phyloP scores from a whole-genome alignment of 352 stramenopile species.

The Phytophthora cajani region DNA sequence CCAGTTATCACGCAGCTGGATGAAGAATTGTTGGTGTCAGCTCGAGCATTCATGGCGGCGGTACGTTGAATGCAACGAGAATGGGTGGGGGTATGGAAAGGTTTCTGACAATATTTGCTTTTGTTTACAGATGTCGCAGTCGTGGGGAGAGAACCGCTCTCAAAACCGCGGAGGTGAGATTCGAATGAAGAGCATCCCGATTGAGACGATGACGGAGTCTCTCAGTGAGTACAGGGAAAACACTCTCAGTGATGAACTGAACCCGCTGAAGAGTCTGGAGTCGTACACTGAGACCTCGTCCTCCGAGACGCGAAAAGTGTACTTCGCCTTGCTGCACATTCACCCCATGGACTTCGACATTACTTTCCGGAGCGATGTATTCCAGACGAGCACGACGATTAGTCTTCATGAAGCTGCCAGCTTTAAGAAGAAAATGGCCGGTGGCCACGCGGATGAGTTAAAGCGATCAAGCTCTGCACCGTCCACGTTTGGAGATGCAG shows the following conservation, averaged over 20 bases:
- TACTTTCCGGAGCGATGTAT: constrained; percentile 88
- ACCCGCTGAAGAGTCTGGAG: constrained; percentile 78
- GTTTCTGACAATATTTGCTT: constrained; percentile 16
- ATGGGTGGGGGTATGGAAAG: background rate
- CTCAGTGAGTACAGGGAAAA: constrained; percentile 82
- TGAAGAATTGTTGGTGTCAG: constrained; percentile 83
- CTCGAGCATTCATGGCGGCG: constrained; percentile 76
- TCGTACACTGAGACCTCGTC: constrained; percentile 71
- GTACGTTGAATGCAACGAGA: constrained; percentile 35
- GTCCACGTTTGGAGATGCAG: constrained; percentile 31
- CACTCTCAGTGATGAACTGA: constrained; percentile 76
- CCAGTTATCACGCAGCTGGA: constrained; percentile 86
- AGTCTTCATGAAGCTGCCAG: constrained; percentile 62
- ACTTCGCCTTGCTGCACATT: constrained; percentile 89
- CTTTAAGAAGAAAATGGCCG: constrained; percentile 49
- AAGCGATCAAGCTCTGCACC: constrained; percentile 38
- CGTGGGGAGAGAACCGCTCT: constrained; percentile 66
- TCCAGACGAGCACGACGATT: constrained; percentile 71
- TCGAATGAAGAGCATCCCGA: constrained; percentile 81
- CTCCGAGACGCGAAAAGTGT: constrained; percentile 83
- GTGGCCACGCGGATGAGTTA: constrained; percentile 33
- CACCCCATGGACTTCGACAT: constrained; percentile 90
- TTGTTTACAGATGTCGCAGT: constrained; percentile 61
- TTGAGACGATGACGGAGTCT: constrained; percentile 82
- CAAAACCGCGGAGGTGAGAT: constrained; percentile 82